Percentiles rank a stretch among this genome's conserved stretches.
Evolutionary conservation across 2,329 filamentous ascomycete genomes (phyloP).

Genomic region (Thelonectria olida): DNA sequence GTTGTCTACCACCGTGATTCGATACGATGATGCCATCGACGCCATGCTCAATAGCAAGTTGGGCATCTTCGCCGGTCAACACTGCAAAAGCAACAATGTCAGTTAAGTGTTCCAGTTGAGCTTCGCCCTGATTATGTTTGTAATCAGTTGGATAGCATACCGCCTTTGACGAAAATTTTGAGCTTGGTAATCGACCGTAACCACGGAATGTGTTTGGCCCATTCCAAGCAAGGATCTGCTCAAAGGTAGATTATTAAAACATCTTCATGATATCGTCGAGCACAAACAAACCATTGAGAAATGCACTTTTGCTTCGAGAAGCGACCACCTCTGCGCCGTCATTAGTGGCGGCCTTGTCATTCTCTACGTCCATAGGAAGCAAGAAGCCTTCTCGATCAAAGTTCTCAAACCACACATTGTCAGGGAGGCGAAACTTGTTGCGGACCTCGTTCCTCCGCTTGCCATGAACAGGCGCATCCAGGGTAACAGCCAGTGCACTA

Average conservation of each 20-base stretch:
- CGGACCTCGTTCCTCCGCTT: slow-evolving; percentile 21
- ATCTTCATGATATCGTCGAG: too few relatives aligned
- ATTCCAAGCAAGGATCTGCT: slow-evolving; percentile 12
- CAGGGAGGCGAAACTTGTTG: slow-evolving; percentile 14
- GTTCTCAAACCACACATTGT: slow-evolving; percentile 21
- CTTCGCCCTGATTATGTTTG: not conserved
- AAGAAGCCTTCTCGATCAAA: slow-evolving; percentile 18
- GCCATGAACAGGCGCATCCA: slow-evolving; percentile 16
- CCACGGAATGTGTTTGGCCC: slow-evolving; percentile 15
- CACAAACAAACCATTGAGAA: slow-evolving; percentile 3
- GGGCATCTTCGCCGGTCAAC: slow-evolving; percentile 9
- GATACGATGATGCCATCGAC: slow-evolving; percentile 20
- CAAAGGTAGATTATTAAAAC: not conserved
- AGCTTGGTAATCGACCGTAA: slow-evolving; percentile 11
- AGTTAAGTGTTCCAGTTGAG: not conserved
- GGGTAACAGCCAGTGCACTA: slow-evolving; percentile 8
- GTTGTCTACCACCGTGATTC: slow-evolving; percentile 17
- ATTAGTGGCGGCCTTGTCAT: slow-evolving; percentile 10
- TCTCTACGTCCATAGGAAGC: slow-evolving; percentile 23
- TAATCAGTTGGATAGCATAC: not conserved
- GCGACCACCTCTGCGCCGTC: not conserved
- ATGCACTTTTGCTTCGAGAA: slow-evolving; percentile 2
- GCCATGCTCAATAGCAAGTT: slow-evolving; percentile 14
- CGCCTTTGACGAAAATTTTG: slow-evolving; percentile 21
- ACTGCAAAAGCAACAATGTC: not conserved